Evolutionary conservation across 495 filamentous ascomycete genomes (phyloP).

Genomic region (Amphirosellinia nigrospora): DNA sequence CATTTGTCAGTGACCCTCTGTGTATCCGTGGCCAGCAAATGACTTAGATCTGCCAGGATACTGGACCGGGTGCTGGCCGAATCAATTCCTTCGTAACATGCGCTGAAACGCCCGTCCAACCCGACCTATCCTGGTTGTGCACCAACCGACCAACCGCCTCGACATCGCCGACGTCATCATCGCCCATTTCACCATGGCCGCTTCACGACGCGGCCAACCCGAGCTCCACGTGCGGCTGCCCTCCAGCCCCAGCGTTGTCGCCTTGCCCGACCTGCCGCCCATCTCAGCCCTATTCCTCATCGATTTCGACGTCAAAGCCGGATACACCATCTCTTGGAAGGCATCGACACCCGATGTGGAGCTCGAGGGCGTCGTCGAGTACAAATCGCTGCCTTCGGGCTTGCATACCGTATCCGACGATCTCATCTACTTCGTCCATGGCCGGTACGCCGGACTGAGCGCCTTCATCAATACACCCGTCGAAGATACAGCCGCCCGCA

Average conservation of each 20-base stretch:
- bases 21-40: background rate
- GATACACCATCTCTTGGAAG: constrained; percentile 89
- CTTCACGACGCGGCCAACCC: constrained; percentile 56
- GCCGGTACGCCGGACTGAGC: constrained; percentile 84
- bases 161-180: background rate
- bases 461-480: constrained; percentile 89
- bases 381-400: constrained; percentile 90
- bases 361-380: constrained; percentile 90
- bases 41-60: background rate
- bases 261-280: constrained; percentile 66
- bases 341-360: constrained; percentile 72
- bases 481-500: constrained; percentile 73
- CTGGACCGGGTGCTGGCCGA: constrained; percentile 5
- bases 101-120: constrained; percentile 15
- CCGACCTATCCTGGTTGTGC: background rate
- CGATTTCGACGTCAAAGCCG: constrained; percentile 84
- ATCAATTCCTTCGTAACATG: constrained; percentile 10
- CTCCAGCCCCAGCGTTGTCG: constrained; percentile 32
- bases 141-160: background rate
- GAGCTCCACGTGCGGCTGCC: constrained; percentile 55
- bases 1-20: background rate
- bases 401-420: constrained; percentile 88
- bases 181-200: constrained; percentile 48
- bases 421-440: constrained; percentile 91
- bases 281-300: constrained; percentile 86